phyloP scores from a whole-genome alignment of 768 basidiomycete genomes.

The Tricholoma bakamatsutake region DNA sequence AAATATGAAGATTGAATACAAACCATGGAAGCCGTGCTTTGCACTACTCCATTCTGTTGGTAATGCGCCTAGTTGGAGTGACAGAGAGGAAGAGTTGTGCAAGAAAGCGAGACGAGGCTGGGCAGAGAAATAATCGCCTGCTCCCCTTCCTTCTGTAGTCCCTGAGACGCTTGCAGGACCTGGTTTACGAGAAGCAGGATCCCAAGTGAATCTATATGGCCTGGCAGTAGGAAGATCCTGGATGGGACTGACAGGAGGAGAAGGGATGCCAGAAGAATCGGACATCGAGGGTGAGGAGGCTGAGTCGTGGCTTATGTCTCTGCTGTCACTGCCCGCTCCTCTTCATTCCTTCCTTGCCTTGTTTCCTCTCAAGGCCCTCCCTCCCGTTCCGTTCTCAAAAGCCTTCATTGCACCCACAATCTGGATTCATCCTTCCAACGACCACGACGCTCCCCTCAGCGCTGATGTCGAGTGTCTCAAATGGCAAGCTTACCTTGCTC shows the following conservation, averaged over 20 bases:
- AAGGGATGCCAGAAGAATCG: constrained; percentile 46
- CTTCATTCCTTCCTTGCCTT: constrained; percentile 27
- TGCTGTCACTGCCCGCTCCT: constrained; percentile 10
- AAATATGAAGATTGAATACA: constrained; percentile 15
- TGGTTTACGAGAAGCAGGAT: constrained; percentile 44
- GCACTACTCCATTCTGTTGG: constrained; percentile 75
- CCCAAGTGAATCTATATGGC: constrained; percentile 75
- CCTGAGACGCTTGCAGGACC: constrained; percentile 75
- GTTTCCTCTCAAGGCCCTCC: constrained; percentile 53
- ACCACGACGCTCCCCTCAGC: constrained; percentile 42
- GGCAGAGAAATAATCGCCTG: constrained; percentile 52
- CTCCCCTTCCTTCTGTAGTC: constrained; percentile 60
- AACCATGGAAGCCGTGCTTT: constrained; percentile 86
- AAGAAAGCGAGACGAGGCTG: constrained; percentile 43
- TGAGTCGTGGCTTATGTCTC: background rate
- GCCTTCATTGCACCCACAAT: constrained; percentile 38
- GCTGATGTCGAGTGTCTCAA: constrained; percentile 82
- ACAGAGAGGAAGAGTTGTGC: constrained; percentile 39
- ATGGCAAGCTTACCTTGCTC: constrained; percentile 82
- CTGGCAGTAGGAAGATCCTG: constrained; percentile 38
- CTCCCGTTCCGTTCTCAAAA: constrained; percentile 26
- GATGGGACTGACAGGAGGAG: constrained; percentile 47
- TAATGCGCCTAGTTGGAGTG: constrained; percentile 41
- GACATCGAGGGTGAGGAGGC: constrained; percentile 26
- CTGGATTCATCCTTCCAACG: constrained; percentile 49